A percentile compares a stretch with the other conserved stretches of the same genome.
Evolutionary conservation across 192 early-diverging fungal genomes (phyloP).

Genomic region (Coemansia reversa): DNA sequence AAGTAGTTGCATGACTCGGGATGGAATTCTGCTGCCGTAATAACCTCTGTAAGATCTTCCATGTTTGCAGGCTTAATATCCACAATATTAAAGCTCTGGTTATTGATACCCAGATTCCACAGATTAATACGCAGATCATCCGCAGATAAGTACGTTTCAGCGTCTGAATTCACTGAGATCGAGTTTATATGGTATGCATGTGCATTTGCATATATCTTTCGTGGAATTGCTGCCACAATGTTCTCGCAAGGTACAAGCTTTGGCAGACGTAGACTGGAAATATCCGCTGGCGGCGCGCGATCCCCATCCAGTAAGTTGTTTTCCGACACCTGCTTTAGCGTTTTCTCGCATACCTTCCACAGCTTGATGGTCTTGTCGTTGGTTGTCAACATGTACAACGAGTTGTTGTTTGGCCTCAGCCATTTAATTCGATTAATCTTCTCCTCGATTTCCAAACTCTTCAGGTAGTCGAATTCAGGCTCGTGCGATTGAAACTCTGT

Average conservation of each 20-base stretch:
- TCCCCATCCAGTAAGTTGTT: conserved; percentile 79
- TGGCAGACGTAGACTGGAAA: conserved; percentile 67
- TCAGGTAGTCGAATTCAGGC: conserved; percentile 99
- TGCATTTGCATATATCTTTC: conserved; percentile 95
- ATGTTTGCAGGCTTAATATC: conserved; percentile 99
- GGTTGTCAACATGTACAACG: conserved; percentile 95
- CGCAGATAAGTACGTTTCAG: conserved; percentile 95
- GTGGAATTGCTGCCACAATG: conserved; percentile 91
- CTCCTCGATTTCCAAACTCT: conserved; percentile 99
- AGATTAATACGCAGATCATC: conserved; percentile 98
- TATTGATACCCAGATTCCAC: conserved; percentile 96
- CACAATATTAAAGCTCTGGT: conserved; percentile 99
- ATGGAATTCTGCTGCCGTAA: conserved; percentile 98
- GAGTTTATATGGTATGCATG: conserved; percentile 99
- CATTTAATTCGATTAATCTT: conserved; percentile 99
- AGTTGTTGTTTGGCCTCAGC: conserved; percentile 94
- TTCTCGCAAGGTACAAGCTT: conserved; percentile 92
- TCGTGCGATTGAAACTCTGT: conserved; percentile 99
- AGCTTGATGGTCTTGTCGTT: conserved; percentile 99
- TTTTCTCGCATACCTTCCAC: conserved; percentile 99
- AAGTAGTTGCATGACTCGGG: conserved; percentile 94
- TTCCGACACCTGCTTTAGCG: conserved; percentile 91
- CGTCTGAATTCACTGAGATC: conserved; percentile 98
- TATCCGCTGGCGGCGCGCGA: conserved; percentile 50
- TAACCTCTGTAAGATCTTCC: conserved; percentile 99